Percentiles rank a stretch among this genome's conserved stretches.
phyloP scores from a whole-genome alignment of 257 asterid species.

The Solanum gandarillasii region DNA sequence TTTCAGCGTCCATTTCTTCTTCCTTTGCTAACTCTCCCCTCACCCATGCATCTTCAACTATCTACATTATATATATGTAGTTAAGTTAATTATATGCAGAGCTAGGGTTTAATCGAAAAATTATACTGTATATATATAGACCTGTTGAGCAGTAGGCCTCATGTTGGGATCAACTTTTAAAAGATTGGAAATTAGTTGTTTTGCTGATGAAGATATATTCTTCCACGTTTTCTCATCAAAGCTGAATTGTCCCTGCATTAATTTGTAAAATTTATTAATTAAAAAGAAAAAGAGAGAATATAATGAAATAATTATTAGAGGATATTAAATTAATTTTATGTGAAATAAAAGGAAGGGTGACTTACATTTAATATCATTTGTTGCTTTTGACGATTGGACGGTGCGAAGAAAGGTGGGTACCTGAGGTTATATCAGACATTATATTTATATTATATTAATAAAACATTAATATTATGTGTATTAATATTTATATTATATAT shows the following conservation, averaged over 20 bases:
- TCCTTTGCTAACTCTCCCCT: slow-evolving; percentile 64
- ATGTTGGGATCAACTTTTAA: slow-evolving; percentile 51
- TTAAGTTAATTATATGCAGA: not conserved
- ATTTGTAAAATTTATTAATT: not conserved
- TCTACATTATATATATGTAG: slow-evolving; percentile 11
- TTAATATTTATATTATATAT: not conserved
- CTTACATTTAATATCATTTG: slow-evolving; percentile 61
- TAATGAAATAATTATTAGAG: not conserved
- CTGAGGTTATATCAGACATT: slow-evolving; percentile 10
- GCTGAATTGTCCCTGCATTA: slow-evolving; percentile 56
- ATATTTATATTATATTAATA: not conserved
- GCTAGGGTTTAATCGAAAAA: not conserved
- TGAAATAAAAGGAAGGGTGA: not conserved
- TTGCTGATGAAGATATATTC: slow-evolving; percentile 66
- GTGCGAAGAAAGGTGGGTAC: slow-evolving; percentile 81
- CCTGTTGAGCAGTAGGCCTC: slow-evolving; percentile 78
- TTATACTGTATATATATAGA: not conserved
- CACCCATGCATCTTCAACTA: slow-evolving; percentile 79
- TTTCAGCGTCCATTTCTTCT: slow-evolving; percentile 74
- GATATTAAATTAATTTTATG: not conserved
- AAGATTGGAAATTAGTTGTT: slow-evolving; percentile 58
- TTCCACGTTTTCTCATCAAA: slow-evolving; percentile 91
- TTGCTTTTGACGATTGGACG: slow-evolving; percentile 60
- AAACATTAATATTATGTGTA: not conserved
- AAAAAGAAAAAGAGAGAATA: not conserved